Evolutionary conservation across 305 asterid species (phyloP).

Genomic region (Stenogyne calaminthoides): DNA sequence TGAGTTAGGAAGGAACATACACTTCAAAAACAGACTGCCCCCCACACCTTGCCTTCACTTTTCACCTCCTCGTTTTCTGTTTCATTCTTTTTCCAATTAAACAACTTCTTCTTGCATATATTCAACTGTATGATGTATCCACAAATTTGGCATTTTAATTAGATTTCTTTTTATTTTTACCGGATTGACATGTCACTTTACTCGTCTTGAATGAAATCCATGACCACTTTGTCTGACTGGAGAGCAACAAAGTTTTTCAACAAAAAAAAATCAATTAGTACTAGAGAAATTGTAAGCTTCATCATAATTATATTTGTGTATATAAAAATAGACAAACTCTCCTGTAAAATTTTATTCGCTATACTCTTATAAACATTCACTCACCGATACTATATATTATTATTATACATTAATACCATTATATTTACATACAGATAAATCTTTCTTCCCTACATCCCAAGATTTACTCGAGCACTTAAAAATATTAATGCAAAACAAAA

Average conservation of each 20-base stretch:
- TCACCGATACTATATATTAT: no score
- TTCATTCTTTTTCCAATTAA: neutral
- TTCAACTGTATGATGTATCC: neutral
- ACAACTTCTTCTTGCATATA: neutral
- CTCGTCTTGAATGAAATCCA: slow-evolving; percentile 4
- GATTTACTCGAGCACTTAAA: no score
- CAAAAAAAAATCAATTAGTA: neutral
- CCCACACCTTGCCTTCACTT: slow-evolving; percentile 44
- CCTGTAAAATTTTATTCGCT: no score
- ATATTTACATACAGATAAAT: no score
- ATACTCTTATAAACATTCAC: no score
- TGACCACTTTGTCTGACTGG: slow-evolving; percentile 15
- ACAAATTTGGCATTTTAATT: neutral
- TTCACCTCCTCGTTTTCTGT: slow-evolving; percentile 48
- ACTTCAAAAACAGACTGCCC: slow-evolving; percentile 20
- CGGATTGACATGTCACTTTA: slow-evolving; percentile 10
- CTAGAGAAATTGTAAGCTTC: no score
- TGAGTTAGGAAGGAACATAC: neutral
- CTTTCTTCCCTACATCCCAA: no score
- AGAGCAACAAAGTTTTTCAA: neutral
- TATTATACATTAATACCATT: no score
- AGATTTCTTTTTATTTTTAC: no score
- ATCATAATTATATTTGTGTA: no score
- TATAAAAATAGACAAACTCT: no score
- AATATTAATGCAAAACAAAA: no score